These are phyloP conservation scores for Backusella parvicylindrica DNA, from an alignment of 192 early-diverging fungal genomes.

Conservation along the genomic window DNA sequence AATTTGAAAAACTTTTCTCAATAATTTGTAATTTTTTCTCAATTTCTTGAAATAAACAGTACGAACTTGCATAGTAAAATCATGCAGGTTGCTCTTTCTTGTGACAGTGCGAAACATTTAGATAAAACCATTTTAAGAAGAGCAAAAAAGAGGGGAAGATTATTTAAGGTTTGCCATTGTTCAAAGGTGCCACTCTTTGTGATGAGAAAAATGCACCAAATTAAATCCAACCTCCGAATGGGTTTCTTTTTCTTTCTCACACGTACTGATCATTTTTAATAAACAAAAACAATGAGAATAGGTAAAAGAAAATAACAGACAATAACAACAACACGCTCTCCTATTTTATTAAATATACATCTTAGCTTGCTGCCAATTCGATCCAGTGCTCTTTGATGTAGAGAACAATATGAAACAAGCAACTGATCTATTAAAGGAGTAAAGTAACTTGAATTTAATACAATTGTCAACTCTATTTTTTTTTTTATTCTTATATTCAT, in stretches of 20 bases:
- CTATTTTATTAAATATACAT: not conserved
- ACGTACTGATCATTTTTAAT: not conserved
- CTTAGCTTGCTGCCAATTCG: constrained; percentile 45
- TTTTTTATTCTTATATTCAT: not conserved
- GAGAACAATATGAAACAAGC: constrained; percentile 33
- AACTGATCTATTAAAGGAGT: constrained; percentile 26
- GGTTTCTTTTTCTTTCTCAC: not conserved
- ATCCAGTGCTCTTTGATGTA: constrained; percentile 36
- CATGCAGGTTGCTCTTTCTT: no score
- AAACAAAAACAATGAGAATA: not conserved
- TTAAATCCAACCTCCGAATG: not conserved
- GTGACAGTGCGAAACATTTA: no score
- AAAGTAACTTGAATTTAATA: not conserved
- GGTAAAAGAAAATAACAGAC: no score
- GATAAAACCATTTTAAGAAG: not conserved
- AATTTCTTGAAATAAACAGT: no score
- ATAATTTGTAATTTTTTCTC: no score
- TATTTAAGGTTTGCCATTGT: no score
- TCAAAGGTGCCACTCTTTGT: no score
- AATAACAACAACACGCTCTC: not conserved
- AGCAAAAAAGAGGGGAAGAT: no score
- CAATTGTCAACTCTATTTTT: not conserved
- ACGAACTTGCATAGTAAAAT: no score
- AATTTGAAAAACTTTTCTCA: no score
- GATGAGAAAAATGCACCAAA: no score